Base-by-base conservation (phyloP, 805 yeast genomes). In the Teunomyces barrocoloradensis region DNA sequence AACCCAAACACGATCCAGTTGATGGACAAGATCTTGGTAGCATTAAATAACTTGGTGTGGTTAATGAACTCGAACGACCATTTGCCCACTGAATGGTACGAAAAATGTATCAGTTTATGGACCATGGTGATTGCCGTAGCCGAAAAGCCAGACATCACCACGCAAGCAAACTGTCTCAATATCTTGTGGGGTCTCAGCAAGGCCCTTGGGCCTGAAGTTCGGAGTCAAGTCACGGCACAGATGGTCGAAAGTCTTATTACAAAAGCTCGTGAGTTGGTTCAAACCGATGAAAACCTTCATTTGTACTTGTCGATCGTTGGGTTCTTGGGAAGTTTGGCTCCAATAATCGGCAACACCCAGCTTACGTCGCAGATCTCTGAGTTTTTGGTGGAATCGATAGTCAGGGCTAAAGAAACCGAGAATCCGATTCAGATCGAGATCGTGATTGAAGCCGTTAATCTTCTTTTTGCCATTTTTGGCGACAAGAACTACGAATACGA, bases 31-130 rank as follows among this genome's bases (percentile, higher is more conserved):
- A 73, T 82, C 5, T 66, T 88, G 42, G 74, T 81, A 11, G 82
- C 87, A 6, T 73, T 89, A 61, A 89, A 88, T 65, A 91, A 91
- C 58, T 61, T 85, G 45, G 62, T 80, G 35, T 84, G 91, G 90
- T 66, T 84, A 25, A 58, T 77, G 48, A 57, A 67, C 32, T 59
- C 74, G 3, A 45, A 57, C 38, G 63, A 66, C 32, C 44, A 57
- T 12, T 57, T 63, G 42, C 73, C 75, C 1, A 62, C 63, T 4
- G 60, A 54, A 36, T 79, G 84, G 82, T 70, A 45, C 48, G 58
- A 54, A 7, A 48, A 47, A 13, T 54, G 63, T 17, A 46, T 58
- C 1, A 48, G 55, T 11, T 44, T 71, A n/a, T 72, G 75, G 74
- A 64, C 63, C 30, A 45, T 58, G 2, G 49, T 55, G 12, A 53